Percentiles rank a stretch among this genome's conserved stretches.
These are phyloP conservation scores for Phyllostachys edulis DNA, from an alignment of 176 grass and related monocot species.

Conservation along the genomic window DNA sequence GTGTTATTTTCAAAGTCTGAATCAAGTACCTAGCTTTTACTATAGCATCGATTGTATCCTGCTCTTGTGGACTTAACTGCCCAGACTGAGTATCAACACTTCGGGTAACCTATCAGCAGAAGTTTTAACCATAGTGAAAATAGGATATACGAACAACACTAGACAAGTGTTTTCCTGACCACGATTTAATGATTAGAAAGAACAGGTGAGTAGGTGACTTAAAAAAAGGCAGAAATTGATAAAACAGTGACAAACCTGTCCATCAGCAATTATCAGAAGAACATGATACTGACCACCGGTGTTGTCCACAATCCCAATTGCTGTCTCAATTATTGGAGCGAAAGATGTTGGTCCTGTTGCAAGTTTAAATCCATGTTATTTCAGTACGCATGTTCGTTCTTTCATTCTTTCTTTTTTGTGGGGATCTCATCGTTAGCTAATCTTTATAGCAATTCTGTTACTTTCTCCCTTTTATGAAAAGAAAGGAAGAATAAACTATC, in stretches of 20 bases:
- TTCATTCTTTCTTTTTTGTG: background rate
- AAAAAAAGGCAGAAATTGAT: background rate
- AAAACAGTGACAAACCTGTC: conserved; percentile 55
- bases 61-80: conserved; percentile 87
- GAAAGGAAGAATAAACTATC: conserved; percentile 16
- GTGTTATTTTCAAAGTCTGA: background rate
- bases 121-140: conserved; percentile 22
- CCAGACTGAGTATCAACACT: conserved; percentile 90
- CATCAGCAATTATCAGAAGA: conserved; percentile 98
- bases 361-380: conserved; percentile 33
- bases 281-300: conserved; percentile 95
- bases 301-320: conserved; percentile 82
- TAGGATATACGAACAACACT: background rate
- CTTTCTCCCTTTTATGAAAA: conserved; percentile 16
- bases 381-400: background rate
- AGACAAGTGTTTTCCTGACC: conserved; percentile 4
- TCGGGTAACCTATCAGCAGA: conserved; percentile 68
- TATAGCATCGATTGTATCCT: conserved; percentile 85
- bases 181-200: background rate
- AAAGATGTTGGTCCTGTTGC: conserved; percentile 93
- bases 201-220: background rate
- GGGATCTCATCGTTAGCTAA: conserved; percentile 3
- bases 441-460: background rate
- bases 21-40: conserved; percentile 89
- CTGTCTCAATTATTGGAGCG: conserved; percentile 86